Evolutionary conservation across 2,329 filamentous ascomycete species (phyloP), one percentile per base, ranked within the genome.

Genomic region (Hirsutella rhossiliensis): DNA sequence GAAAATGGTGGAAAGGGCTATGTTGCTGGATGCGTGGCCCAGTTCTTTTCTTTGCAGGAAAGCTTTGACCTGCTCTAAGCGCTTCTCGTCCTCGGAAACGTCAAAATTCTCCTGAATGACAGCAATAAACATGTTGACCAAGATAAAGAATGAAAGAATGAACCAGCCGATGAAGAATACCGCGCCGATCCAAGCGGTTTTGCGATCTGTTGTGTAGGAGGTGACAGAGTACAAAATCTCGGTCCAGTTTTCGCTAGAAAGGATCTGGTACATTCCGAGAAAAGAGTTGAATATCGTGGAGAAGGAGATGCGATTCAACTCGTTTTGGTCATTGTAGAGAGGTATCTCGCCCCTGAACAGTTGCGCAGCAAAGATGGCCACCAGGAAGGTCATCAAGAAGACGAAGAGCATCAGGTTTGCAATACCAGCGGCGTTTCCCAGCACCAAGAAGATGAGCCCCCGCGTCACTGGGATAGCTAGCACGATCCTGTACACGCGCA

Each of bases 91-190:
- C 61, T 98, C 92, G 4, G 89, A 94, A 23, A 98, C 88, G 64
- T 98, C 92, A 60, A 98, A 98, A 57, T 95, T 98, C 60, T 98
- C 92, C 62, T 98, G 92, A 52, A 98, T 98, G 66, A 98, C 92
- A 72, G 92, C 92, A 85, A 98, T 97, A 71, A 98, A 98, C 92
- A 98, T 98, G 59, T 97, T 98, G 68, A 98, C 68, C 48, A 97
- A 77, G 65, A 98, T 94, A 60, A 97, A 90, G 62, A 94, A 96
- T 6, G 88, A 76, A 38, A 98, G 74, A 45, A 95, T 92, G 63
- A 95, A 97, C 92, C 92, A 98, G 52, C 89, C 75, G 50, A 96
- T 87, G 53, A 95, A 74, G 54, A 98, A 96, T 1, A 86, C 73
- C 9, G 90, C 88, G 11, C 86, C 88, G 45, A 97, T 88, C 90